Percentiles rank a stretch among this genome's conserved stretches.
Conservation (phyloP, 352 stramenopile species). For the Globisporangium cystogenes region DNA sequence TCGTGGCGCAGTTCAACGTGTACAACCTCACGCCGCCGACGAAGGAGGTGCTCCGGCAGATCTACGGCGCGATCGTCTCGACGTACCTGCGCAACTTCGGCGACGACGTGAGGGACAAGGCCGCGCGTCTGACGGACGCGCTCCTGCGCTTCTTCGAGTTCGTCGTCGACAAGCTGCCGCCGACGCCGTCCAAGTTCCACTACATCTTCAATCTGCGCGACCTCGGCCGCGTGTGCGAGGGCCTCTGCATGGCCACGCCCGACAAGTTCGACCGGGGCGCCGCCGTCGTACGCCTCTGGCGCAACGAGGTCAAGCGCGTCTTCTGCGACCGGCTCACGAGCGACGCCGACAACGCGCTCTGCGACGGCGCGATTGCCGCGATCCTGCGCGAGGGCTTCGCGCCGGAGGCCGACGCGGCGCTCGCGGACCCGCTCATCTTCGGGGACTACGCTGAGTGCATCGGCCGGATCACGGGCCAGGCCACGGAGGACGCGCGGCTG, state of each 20-base stretch:
- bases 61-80: constrained; percentile 92
- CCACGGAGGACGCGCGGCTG: constrained; percentile 79
- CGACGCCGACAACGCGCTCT: constrained; percentile 76
- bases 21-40: constrained; percentile 94
- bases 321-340: constrained; percentile 93
- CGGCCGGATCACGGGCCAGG: constrained; percentile 53
- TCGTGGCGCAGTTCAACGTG: constrained; percentile 94
- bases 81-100: constrained; percentile 88
- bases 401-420: constrained; percentile 52
- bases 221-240: constrained; percentile 92
- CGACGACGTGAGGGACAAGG: constrained; percentile 77
- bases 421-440: constrained; percentile 87
- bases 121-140: constrained; percentile 76
- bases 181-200: constrained; percentile 94
- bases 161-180: constrained; percentile 88
- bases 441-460: constrained; percentile 91
- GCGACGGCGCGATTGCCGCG: constrained; percentile 68
- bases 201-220: constrained; percentile 98
- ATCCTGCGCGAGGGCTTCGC: constrained; percentile 76
- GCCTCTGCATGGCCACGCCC: constrained; percentile 90
- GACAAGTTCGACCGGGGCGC: constrained; percentile 77
- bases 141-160: constrained; percentile 89
- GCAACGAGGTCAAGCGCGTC: constrained; percentile 91
- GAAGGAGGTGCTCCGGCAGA: constrained; percentile 87
- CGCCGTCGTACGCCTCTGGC: constrained; percentile 88